Base-by-base conservation (phyloP, 768 basidiomycete species). In the Kockovaella imperatae region DNA sequence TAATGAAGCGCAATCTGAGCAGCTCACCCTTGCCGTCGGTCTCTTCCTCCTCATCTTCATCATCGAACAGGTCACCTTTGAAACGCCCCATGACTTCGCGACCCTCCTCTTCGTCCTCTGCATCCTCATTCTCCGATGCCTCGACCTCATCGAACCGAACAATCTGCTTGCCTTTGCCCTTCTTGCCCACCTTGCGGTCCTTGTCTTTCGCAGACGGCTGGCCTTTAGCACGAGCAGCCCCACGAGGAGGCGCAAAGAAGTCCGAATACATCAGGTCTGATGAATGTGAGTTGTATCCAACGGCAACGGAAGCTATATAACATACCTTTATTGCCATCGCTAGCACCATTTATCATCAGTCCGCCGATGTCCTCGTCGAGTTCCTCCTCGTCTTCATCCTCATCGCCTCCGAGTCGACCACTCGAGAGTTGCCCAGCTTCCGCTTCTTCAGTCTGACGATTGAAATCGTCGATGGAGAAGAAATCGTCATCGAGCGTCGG, bases 381-480 rank as follows among this genome's bases (percentile, higher is more conserved):
- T 24, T 69, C 67, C 23, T 70, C 61, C 20, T 62, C 61, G n/a
- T 62, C 65, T 17, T 67, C 64, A 26, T 62, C 68, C 8, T 65
- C 68, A 5, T 66, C 64, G 6, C 60, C 70, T 32, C 77, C 76
- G 20, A 86, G 74, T 23, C 72, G 74, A 17, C 87, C 88, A 60
- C 74, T 75, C 2, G 82, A 81, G 8, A 78, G 76, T 14, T 73
- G 75, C 49, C 72, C 77, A 13, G 82, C 79, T 69, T 93, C 90
- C 2, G 81, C 79, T 56, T 78, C 79, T 67, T 87, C 86, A 2
- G 83, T 83, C 67, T 89, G 81, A 2, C 81, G 77, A 60, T 97
- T 95, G 75, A 99, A 99, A 17, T 80, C 76, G 24, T 80, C 79
- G 39, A 99, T 77, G 53, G 84, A 78, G 72, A 97, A 97, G 74